A percentile compares a stretch with the other conserved stretches of the same genome.
These are phyloP conservation scores for Scheffersomyces segobiensis DNA, from an alignment of 1,139 yeast species.

Conservation along the genomic window DNA sequence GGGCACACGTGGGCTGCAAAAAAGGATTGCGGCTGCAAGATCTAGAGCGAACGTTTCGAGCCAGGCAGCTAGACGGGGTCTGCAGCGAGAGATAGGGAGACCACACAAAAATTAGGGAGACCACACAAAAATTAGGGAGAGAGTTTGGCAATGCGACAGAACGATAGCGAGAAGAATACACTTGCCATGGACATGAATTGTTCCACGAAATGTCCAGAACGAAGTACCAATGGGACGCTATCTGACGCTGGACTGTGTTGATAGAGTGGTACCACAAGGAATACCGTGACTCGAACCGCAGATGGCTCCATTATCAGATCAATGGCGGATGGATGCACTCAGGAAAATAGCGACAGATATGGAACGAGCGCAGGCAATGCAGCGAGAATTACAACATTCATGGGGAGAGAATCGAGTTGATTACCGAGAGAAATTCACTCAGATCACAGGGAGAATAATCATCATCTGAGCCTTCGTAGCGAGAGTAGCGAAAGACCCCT, in stretches of 20 bases:
- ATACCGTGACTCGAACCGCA: no score
- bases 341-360: no score
- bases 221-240: no score
- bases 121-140: background rate
- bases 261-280: no score
- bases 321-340: no score
- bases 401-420: no score
- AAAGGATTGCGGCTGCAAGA: background rate
- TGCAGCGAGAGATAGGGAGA: background rate
- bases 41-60: background rate
- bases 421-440: background rate
- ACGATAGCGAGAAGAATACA: background rate
- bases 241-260: no score
- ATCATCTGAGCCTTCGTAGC: background rate
- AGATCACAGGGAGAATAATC: background rate
- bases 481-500: background rate
- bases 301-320: no score
- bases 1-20: conserved; percentile 1
- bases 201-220: no score
- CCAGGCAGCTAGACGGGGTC: background rate
- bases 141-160: background rate
- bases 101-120: background rate
- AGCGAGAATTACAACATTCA: no score
- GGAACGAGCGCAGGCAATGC: no score
- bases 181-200: background rate